phyloP scores from a whole-genome alignment of 2,329 filamentous ascomycete species.

The Fusarium agapanthi region DNA sequence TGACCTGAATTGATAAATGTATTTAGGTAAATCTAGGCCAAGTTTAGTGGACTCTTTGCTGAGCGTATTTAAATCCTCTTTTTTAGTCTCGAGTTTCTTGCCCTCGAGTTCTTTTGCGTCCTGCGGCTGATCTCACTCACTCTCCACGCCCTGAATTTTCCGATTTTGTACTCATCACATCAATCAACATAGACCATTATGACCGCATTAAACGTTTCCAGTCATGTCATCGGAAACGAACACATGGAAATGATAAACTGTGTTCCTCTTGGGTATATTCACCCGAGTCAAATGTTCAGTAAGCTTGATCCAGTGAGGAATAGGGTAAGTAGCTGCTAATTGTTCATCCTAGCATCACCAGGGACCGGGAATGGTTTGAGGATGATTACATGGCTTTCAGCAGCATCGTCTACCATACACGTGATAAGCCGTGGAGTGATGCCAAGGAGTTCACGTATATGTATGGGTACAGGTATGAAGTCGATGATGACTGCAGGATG shows the following conservation, averaged over 20 bases:
- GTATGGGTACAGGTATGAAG: background rate
- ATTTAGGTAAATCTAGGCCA: too few relatives aligned
- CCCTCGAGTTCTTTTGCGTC: background rate
- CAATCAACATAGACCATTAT: background rate
- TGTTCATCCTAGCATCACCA: background rate
- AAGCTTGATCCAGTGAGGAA: rapidly evolving
- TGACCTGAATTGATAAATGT: too few relatives aligned
- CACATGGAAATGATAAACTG: rapidly evolving
- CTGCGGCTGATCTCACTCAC: background rate
- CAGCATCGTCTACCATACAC: background rate
- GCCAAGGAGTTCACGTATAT: background rate
- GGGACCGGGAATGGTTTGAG: background rate
- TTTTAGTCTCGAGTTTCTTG: background rate
- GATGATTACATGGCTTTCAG: background rate
- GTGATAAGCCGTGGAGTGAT: rapidly evolving
- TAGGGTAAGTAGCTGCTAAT: background rate
- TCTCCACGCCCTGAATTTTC: rapidly evolving
- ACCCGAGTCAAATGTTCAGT: rapidly evolving
- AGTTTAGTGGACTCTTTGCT: rapidly evolving
- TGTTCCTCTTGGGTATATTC: background rate
- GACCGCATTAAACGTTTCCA: too few relatives aligned
- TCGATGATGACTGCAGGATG: background rate
- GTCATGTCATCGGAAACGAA: background rate
- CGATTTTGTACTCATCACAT: background rate
- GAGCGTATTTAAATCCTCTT: too few relatives aligned